phyloP scores from a whole-genome alignment of 371 early-diverging fungal genomes.

The Mortierella sp. region DNA sequence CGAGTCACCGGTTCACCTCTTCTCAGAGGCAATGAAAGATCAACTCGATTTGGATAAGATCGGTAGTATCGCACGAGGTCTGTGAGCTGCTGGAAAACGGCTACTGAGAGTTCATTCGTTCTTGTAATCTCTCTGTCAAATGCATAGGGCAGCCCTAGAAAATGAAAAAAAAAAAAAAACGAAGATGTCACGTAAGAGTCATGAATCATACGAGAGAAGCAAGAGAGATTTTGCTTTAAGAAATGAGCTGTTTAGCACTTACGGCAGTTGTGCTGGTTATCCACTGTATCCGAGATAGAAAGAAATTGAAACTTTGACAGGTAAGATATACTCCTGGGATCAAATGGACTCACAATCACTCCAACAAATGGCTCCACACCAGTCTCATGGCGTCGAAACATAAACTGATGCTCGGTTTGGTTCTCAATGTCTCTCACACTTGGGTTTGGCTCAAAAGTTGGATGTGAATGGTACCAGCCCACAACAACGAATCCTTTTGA shows the following conservation, averaged over 20 bases:
- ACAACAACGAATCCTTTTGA: constrained; percentile 78
- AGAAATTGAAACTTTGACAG: constrained; percentile 71
- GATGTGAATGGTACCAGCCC: constrained; percentile 96
- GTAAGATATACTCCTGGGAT: constrained; percentile 60
- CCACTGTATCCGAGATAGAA: constrained; percentile 53
- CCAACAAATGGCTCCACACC: constrained; percentile 88
- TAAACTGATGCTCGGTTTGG: constrained; percentile 81
- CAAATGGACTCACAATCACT: constrained; percentile 81
- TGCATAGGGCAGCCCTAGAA: constrained; percentile 61
- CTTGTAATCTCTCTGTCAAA: constrained; percentile 59
- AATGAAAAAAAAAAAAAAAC: constrained; percentile 5
- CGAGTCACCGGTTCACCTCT: constrained; percentile 41
- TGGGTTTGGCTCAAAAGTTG: constrained; percentile 85
- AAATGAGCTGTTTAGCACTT: constrained; percentile 11
- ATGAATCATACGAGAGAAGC: constrained; percentile 7
- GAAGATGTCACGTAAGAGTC: neutral
- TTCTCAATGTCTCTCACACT: constrained; percentile 86
- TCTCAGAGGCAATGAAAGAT: constrained; percentile 15
- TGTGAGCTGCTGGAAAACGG: constrained; percentile 59
- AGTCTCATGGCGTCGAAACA: constrained; percentile 68
- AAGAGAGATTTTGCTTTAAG: constrained; percentile 21
- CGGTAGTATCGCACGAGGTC: constrained; percentile 63
- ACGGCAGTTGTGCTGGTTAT: constrained; percentile 59
- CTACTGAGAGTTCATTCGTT: constrained; percentile 56
- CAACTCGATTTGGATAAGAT: constrained; percentile 65